Conservation (phyloP, 768 basidiomycete genomes). For the Pleurotus tuoliensis region DNA sequence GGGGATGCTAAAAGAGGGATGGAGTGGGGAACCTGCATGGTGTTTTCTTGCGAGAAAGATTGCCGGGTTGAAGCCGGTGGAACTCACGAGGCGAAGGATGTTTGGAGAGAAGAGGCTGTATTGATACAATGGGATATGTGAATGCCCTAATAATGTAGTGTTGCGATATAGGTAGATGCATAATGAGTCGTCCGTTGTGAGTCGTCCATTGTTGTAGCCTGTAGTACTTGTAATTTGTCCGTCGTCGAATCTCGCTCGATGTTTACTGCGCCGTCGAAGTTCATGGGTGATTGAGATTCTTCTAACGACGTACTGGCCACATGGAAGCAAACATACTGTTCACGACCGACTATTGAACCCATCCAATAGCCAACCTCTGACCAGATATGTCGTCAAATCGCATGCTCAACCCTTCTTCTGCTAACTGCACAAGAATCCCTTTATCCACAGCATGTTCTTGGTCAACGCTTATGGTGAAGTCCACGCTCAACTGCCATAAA, state of each 20-base stretch:
- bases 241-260: no score
- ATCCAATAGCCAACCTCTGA: slow-evolving; percentile 1
- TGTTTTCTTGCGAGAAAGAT: slow-evolving; percentile 84
- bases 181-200: no score
- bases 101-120: slow-evolving; percentile 76
- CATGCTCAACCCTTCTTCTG: background rate
- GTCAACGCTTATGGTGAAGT: background rate
- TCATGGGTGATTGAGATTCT: no score
- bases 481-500: background rate
- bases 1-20: slow-evolving; percentile 56
- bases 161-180: no score
- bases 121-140: slow-evolving; percentile 74
- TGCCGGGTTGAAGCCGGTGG: slow-evolving; percentile 53
- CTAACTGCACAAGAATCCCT: background rate
- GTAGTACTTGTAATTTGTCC: no score
- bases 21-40: slow-evolving; percentile 93
- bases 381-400: background rate
- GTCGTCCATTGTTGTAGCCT: no score
- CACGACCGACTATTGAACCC: background rate
- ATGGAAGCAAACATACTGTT: no score
- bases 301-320: no score
- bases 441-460: background rate
- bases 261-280: no score
- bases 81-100: slow-evolving; percentile 34
- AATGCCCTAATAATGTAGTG: background rate